Conservation (phyloP, 768 basidiomycete species). For the Gelatoporia subvermispora region DNA sequence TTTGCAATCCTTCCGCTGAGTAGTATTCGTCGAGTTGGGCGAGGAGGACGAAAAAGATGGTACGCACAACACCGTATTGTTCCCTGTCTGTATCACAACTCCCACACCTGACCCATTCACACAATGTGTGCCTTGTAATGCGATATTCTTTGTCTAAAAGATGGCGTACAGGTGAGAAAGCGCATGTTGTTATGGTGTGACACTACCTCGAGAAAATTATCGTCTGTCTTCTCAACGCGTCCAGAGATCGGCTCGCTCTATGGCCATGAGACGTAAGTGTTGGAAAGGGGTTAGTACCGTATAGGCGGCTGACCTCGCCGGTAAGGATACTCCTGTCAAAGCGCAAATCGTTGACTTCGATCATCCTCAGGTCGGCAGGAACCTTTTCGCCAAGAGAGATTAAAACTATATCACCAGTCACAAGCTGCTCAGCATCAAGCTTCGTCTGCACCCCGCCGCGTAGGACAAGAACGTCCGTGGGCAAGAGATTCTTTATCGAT, state of each 20-base stretch:
- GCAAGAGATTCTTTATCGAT: constrained; percentile 59
- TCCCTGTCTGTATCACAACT: constrained; percentile 42
- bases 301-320: constrained; percentile 30
- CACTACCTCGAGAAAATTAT: constrained; percentile 25
- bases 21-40: background rate
- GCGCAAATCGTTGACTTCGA: constrained; percentile 51
- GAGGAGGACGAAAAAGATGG: background rate
- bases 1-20: constrained; percentile 14
- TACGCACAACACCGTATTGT: constrained; percentile 37
- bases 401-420: constrained; percentile 60
- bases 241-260: constrained; percentile 29
- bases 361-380: constrained; percentile 61
- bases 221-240: constrained; percentile 29
- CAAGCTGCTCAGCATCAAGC: constrained; percentile 34
- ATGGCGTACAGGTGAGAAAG: constrained; percentile 3
- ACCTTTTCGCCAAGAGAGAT: constrained; percentile 61
- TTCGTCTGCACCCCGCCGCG: constrained; percentile 33
- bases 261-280: background rate
- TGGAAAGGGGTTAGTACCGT: background rate
- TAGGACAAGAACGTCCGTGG: constrained; percentile 55
- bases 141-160: constrained; percentile 48
- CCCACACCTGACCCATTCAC: constrained; percentile 42
- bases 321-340: constrained; percentile 61
- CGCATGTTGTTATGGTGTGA: too few relatives aligned
- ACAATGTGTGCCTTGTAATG: constrained; percentile 49